Evolutionary conservation across 371 early-diverging fungal genomes (phyloP), one percentile per base, ranked within the genome.

Genomic region (Mortierella sp.): DNA sequence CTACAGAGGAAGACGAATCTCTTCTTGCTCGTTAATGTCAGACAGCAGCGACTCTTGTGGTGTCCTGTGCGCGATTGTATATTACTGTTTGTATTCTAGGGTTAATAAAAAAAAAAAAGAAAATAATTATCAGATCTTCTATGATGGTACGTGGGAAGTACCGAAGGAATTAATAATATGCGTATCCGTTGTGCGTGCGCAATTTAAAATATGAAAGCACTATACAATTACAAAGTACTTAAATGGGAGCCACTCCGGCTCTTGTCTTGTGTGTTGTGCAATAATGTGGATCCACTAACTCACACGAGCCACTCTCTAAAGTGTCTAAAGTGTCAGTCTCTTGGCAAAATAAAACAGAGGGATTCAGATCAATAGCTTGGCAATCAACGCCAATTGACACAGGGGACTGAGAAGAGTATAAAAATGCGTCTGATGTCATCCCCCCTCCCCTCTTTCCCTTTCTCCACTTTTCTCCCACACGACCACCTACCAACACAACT

Each of bases 391-490:
- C 28, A 28, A 28, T 28, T 28, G 28, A 28, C 28, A 28, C 28
- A 28, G 28, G 28, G 28, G 28, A 28, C 28, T 28, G 10, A 55
- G 36, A 43, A 24, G 43, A 57, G 45, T 43, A 59, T 38, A 38
- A 38, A 59, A 55, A 24, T 9, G 15, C 45, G 2, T 22, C 33
- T 58, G 57, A 67, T 67, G 58, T 58, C 58, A 36, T 47, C 4
- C 48, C 33, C 52, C 36, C 38, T 47, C 4, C 48, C 33, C 52
- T 24, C 38, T 19, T 55, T 45, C n/a, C 28, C 13, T 50, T 47
- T 55, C 22, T 55, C 38, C 57, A 45, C 66, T 63, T 65, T 38
- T 47, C 53, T 47, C n/a, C 45, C 21, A 33, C 61, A 63, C 43
- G n/a, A 61, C 63, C 36, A 45, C 10, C 22, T 28, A 59, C 24